Percentiles rank a stretch among this genome's conserved stretches.
Evolutionary conservation across 495 filamentous ascomycete species (phyloP).

Genomic region (Platismatia glauca): DNA sequence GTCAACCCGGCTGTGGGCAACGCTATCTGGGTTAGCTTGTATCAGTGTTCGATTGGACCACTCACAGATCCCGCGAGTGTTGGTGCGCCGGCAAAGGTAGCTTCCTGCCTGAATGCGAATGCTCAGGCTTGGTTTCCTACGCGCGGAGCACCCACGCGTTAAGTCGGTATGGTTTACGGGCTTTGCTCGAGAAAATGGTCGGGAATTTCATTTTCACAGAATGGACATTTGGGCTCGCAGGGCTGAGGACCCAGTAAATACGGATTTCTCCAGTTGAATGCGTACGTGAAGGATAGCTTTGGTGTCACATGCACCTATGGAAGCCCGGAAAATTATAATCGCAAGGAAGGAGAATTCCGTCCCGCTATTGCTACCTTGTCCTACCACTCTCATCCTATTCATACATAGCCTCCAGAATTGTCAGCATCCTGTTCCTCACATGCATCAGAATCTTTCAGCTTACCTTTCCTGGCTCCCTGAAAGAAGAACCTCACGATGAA

Average conservation of each 20-base stretch:
- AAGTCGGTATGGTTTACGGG: not conserved
- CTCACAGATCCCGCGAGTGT: not conserved
- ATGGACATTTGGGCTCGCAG: not conserved
- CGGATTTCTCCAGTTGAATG: not conserved
- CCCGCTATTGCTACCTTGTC: not conserved
- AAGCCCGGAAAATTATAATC: not conserved
- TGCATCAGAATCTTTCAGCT: slow-evolving; percentile 20
- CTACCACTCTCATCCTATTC: not conserved
- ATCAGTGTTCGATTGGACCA: not conserved
- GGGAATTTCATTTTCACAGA: not conserved
- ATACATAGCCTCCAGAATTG: slow-evolving; percentile 21
- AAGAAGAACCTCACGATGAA: slow-evolving; percentile 99
- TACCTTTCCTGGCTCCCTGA: slow-evolving; percentile 75
- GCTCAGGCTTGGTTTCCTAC: not conserved
- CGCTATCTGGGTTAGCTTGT: not conserved
- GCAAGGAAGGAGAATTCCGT: not conserved
- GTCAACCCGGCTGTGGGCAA: not conserved
- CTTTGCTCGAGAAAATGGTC: not conserved
- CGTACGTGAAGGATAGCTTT: not conserved
- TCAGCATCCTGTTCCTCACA: not conserved
- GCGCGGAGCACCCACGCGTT: not conserved
- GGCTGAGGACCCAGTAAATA: not conserved
- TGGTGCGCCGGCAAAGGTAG: not conserved
- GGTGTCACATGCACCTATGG: not conserved
- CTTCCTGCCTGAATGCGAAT: not conserved